phyloP scores from a whole-genome alignment of 495 filamentous ascomycete genomes.

The Penicillium verhagenii region DNA sequence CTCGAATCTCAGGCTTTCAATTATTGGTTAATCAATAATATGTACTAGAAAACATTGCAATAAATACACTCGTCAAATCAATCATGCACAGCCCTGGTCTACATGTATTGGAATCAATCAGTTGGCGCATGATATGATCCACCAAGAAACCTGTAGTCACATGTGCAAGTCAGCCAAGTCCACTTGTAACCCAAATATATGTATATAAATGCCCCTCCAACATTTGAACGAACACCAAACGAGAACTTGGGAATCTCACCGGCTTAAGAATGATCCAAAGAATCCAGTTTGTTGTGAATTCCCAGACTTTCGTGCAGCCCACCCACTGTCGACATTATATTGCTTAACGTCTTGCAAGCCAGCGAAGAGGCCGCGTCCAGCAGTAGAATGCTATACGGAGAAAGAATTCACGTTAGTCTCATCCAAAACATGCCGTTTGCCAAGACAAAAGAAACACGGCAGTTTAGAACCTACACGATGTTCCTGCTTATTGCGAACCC shows the following conservation, averaged over 20 bases:
- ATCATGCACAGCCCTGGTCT: too few species aligned
- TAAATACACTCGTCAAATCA: too few species aligned
- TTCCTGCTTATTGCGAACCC: slow-evolving; percentile 27
- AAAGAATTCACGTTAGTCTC: background rate
- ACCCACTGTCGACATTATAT: slow-evolving; percentile 45
- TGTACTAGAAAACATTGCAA: too few species aligned
- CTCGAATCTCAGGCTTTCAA: too few species aligned
- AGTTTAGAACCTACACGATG: slow-evolving; percentile 28
- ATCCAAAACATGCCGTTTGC: too few species aligned
- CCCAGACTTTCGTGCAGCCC: slow-evolving; percentile 30
- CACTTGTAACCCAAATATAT: too few species aligned
- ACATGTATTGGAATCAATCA: background rate
- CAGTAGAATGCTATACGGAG: slow-evolving; percentile 28
- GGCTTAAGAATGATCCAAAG: slow-evolving; percentile 16
- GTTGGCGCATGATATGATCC: slow-evolving; percentile 2
- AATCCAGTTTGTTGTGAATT: slow-evolving; percentile 13
- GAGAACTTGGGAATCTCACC: too few species aligned
- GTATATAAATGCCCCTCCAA: too few species aligned
- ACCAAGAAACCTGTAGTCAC: background rate
- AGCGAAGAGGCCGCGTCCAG: slow-evolving; percentile 45
- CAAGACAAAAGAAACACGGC: too few species aligned
- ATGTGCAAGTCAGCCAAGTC: background rate
- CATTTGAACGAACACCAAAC: too few species aligned
- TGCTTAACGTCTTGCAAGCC: slow-evolving; percentile 45
- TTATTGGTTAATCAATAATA: too few species aligned